These are phyloP conservation scores for Boletus bicolor DNA, from an alignment of 768 basidiomycete species.

Conservation along the genomic window DNA sequence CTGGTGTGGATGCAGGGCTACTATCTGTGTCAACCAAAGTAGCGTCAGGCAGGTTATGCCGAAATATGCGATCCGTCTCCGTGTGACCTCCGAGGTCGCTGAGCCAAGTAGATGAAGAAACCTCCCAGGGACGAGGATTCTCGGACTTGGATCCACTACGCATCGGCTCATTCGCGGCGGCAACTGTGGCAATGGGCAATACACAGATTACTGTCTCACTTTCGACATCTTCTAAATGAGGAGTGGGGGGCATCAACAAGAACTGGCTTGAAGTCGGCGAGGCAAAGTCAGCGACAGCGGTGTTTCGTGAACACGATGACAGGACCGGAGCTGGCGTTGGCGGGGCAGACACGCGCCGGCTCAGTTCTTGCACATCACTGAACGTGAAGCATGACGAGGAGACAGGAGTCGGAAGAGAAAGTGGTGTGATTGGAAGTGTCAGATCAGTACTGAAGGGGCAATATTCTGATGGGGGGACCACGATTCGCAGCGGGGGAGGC, in stretches of 20 bases:
- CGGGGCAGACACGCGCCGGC: constrained; percentile 5
- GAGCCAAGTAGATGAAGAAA: constrained; percentile 29
- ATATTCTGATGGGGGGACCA: constrained; percentile 33
- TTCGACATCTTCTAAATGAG: constrained; percentile 10
- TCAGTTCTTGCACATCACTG: constrained; percentile 14
- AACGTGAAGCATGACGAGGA: constrained; percentile 29
- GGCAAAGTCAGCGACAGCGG: constrained; percentile 13
- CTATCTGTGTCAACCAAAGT: constrained; percentile 14
- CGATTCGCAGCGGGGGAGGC: constrained; percentile 26
- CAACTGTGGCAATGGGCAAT: constrained; percentile 11
- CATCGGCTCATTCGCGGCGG: constrained; percentile 1
- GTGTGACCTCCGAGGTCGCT: constrained; percentile 31
- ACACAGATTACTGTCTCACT: constrained; percentile 9
- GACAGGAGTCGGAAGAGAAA: constrained; percentile 24
- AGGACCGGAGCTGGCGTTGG: constrained; percentile 7
- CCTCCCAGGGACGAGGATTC: constrained; percentile 21
- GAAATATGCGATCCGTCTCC: constrained; percentile 33
- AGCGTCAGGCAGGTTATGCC: constrained; percentile 17
- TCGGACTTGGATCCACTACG: constrained; percentile 10
- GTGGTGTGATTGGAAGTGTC: constrained; percentile 29
- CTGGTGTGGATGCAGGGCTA: constrained; percentile 25
- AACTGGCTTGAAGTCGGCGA: constrained; percentile 30
- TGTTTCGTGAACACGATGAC: constrained; percentile 4
- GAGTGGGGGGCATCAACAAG: constrained; percentile 27
- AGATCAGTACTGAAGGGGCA: constrained; percentile 33